phyloP scores from a whole-genome alignment of 2,329 filamentous ascomycete species.

The Penicillium sp. region DNA sequence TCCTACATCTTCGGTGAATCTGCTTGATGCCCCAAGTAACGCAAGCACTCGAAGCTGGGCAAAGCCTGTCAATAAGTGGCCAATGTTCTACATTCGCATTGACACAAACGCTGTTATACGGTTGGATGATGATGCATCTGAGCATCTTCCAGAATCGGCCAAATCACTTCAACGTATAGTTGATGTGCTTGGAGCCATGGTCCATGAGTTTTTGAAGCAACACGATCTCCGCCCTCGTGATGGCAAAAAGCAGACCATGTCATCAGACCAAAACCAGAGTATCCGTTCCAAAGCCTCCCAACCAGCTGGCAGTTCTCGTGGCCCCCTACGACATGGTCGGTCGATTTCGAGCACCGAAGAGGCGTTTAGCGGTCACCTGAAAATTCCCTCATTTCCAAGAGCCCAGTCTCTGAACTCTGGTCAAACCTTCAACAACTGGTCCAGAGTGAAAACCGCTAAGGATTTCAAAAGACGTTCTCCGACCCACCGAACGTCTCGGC shows the following conservation, averaged over 20 bases:
- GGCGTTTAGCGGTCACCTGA: slow-evolving; percentile 24
- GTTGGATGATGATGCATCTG: slow-evolving; percentile 40
- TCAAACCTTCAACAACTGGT: slow-evolving; percentile 39
- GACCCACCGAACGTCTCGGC: not conserved
- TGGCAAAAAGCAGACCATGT: slow-evolving; percentile 18
- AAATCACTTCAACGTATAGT: slow-evolving; percentile 55
- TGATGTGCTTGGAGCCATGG: slow-evolving; percentile 65
- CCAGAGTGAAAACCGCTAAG: slow-evolving; percentile 40
- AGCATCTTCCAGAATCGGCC: slow-evolving; percentile 30
- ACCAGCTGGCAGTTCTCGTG: not conserved
- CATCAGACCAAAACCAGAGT: slow-evolving; percentile 1
- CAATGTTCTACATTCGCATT: slow-evolving; percentile 82
- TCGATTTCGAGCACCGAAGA: slow-evolving; percentile 23
- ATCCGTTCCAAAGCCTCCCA: not conserved
- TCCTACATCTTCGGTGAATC: slow-evolving; percentile 27
- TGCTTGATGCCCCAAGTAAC: slow-evolving; percentile 32
- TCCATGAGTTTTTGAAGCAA: slow-evolving; percentile 71
- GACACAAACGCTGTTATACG: slow-evolving; percentile 45
- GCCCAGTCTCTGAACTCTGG: slow-evolving; percentile 6
- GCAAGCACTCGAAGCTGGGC: slow-evolving; percentile 51
- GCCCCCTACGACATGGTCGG: not conserved
- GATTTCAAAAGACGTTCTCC: not conserved
- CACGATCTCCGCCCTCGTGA: slow-evolving; percentile 63
- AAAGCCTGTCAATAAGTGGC: slow-evolving; percentile 76
- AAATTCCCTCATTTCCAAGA: slow-evolving; percentile 29